Evolutionary conservation across 768 basidiomycete species (phyloP), one percentile per base, ranked within the genome.

Genomic region (Russula abietina): DNA sequence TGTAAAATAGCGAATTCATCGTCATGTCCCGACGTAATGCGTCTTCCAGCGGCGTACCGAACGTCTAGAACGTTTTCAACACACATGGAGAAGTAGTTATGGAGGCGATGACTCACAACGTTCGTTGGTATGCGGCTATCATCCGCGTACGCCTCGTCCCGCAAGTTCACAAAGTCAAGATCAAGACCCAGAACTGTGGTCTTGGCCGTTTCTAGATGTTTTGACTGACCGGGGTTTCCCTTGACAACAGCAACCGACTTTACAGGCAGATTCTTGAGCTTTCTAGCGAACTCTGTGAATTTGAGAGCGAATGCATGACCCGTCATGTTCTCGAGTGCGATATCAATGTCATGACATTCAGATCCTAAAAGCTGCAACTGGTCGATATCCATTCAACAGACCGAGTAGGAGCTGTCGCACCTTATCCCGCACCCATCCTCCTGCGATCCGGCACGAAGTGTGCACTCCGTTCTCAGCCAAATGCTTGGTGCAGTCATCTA

Each of bases 391-490:
- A 58, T 43, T 41, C 30, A 26, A 28, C 41, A 59, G 22, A 43
- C 30, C 51, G 28, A 51, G 24, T 14, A 62, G 28, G 24, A 7
- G 16, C 17, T n/a, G 30, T 72, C 76, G 68, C 64, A 94, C 96
- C 87, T 99, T 99, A 74, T 99, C 97, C 70, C 97, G 80, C 50
- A 98, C 97, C 97, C 97, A 99, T 22, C 97, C 97, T 19, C 97
- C 97, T 12, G 94, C 97, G 52, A 99, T 91, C 67, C 97, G 82
- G 72, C 96, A 96, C 1, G 83, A 80, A 0, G 84, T 86, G 5
- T 74, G 73, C 24, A 84, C 77, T 11, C 79, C 80, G 55, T 83
- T 78, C 38, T 76, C 72, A 60, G 78, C 80, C 67, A 88, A 75
- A 67, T 81, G 75, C 16, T 72, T 74, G 7, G 87, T 83, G 71